Evolutionary conservation across 306 rosid species (phyloP).

Genomic region (Cicer bijugum): DNA sequence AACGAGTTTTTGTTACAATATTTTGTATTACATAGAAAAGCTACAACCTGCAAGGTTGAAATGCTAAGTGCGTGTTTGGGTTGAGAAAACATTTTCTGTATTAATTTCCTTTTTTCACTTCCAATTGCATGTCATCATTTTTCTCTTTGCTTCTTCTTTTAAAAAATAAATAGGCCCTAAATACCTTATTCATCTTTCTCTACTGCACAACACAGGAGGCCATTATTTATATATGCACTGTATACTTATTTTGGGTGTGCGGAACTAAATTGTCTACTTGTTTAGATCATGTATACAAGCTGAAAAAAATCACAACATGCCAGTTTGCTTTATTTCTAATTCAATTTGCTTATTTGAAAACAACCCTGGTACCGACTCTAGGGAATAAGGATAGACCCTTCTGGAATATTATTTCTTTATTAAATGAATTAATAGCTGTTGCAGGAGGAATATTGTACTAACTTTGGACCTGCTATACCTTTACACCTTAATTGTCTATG

Average conservation of each 20-base stretch:
- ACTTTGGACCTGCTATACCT: slow-evolving; percentile 12
- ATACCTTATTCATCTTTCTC: too few relatives aligned
- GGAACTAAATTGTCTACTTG: background rate
- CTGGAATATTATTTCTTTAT: slow-evolving; percentile 21
- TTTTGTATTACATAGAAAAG: too few relatives aligned
- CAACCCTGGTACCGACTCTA: background rate
- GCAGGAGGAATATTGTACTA: background rate
- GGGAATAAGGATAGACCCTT: background rate
- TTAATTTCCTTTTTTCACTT: too few relatives aligned
- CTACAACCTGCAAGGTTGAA: too few relatives aligned
- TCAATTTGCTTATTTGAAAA: background rate
- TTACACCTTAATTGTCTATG: background rate
- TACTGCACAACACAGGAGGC: too few relatives aligned
- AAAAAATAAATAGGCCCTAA: too few relatives aligned
- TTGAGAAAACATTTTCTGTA: background rate
- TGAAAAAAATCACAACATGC: background rate
- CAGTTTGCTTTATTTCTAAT: background rate
- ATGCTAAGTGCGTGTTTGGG: background rate
- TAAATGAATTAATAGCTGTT: background rate
- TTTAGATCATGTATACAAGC: background rate
- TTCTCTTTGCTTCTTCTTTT: too few relatives aligned
- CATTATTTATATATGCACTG: too few relatives aligned
- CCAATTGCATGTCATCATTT: too few relatives aligned
- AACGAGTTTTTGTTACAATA: too few relatives aligned
- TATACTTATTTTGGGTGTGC: too few relatives aligned